Base-by-base conservation (phyloP, 2,329 filamentous ascomycete genomes). In the Monilinia fructigena region DNA sequence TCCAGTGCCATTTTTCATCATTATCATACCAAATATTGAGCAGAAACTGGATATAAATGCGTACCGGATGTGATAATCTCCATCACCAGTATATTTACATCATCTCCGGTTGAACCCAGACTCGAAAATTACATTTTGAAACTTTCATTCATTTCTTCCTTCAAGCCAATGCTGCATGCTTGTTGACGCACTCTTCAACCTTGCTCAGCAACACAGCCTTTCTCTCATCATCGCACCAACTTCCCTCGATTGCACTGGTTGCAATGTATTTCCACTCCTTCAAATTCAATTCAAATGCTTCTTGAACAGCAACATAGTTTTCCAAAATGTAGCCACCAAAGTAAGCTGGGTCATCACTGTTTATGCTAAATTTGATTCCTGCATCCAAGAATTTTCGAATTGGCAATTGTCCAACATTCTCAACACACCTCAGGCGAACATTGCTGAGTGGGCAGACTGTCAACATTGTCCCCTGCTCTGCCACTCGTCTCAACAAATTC, bases 381-480 rank as follows among this genome's bases (percentile, higher is more conserved):
- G 74, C 76, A 45, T 82, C 78, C 66, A 78, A 76, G 28, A 82
- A 75, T 53, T 71, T 77, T 23, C 77, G 75, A 53, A 83, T 79
- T 55, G 80, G 81, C 1, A 79, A 75, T 62, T 82, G 82, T 3
- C 80, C 69, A 35, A 79, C 76, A 1, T 79, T 78, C 1, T 78
- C 78, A 31, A 79, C 76, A 60, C 80, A 79, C 26, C 70, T 67
- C 70, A 91, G 75, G 71, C 83, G 80, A 14, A 93, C 85, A 76
- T 94, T 93, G 71, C 87, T 90, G 68, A 91, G 74, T 1, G 91
- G 91, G 74, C 90, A 94, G 48, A 92, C 80, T 0, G 89, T 90
- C 66, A 93, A 76, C 74, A 93, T 73, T 26, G 84, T 85, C 48
- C 82, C 79, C 65, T 85, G 79, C 16, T 78, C 74, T 1, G 83